phyloP scores from a whole-genome alignment of 2,329 filamentous ascomycete genomes.

The Lachnellula suecica region DNA sequence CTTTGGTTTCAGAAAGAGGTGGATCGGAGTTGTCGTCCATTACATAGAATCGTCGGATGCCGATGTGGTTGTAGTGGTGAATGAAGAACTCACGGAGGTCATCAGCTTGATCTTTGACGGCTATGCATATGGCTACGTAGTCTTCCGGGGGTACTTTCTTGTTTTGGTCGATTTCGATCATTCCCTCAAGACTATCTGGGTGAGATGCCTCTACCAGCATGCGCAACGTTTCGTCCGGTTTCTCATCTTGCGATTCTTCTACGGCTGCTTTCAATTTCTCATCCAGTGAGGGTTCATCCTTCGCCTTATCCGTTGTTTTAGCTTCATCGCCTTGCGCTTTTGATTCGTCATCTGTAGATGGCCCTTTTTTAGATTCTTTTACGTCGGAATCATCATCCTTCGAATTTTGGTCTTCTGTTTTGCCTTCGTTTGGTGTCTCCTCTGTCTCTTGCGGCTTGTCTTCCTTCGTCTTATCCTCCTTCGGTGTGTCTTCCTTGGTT shows the following conservation, averaged over 20 bases:
- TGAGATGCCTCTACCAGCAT: no score
- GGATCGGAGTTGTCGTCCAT: conserved; percentile 30
- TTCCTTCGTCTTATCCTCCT: background rate
- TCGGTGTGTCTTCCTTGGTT: background rate
- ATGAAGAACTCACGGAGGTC: conserved; percentile 29
- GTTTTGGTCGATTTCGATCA: no score
- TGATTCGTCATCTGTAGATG: background rate
- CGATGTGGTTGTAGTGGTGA: conserved; percentile 30
- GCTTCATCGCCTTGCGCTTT: background rate
- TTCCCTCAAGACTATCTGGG: no score
- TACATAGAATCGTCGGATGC: conserved; percentile 28
- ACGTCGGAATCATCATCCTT: background rate
- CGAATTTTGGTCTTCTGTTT: background rate
- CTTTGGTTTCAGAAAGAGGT: conserved; percentile 15
- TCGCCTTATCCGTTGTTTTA: background rate
- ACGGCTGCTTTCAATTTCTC: background rate
- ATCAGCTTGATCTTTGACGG: conserved; percentile 22
- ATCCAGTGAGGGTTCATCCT: no score
- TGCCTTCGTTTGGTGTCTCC: background rate
- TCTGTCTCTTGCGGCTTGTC: background rate
- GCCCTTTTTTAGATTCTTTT: background rate
- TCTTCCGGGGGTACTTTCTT: conserved; percentile 9
- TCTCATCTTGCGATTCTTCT: background rate
- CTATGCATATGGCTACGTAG: conserved; percentile 28
- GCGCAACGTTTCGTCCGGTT: no score